Evolutionary conservation across 2,329 filamentous ascomycete genomes (phyloP).

Genomic region (Myriosclerotinia curreyana): DNA sequence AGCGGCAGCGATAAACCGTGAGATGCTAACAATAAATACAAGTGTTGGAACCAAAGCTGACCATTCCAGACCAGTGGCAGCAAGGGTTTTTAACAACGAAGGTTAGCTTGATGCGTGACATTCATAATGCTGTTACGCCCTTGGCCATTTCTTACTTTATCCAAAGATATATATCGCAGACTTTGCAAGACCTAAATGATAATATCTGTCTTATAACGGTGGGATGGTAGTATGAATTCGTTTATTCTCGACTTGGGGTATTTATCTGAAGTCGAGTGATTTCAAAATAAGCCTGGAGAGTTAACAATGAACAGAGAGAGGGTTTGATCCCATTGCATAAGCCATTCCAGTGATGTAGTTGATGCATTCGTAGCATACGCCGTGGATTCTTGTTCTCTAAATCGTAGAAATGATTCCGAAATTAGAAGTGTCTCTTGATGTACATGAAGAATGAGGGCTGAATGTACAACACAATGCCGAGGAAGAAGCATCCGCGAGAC

Average conservation of each 20-base stretch:
- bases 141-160: too few relatives aligned
- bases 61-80: too few relatives aligned
- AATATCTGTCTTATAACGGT: background rate
- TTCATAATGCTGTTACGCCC: too few relatives aligned
- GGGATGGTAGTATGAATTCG: background rate
- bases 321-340: background rate
- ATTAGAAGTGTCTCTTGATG: background rate
- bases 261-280: background rate
- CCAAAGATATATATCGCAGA: too few relatives aligned
- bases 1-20: too few relatives aligned
- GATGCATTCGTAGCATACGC: background rate
- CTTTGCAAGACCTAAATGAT: background rate
- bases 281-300: background rate
- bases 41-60: too few relatives aligned
- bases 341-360: background rate
- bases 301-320: background rate
- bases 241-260: background rate
- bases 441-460: background rate
- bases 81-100: too few relatives aligned
- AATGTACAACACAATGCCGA: background rate
- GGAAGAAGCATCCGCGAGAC: background rate
- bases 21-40: too few relatives aligned
- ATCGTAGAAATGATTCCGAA: too few relatives aligned
- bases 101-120: too few relatives aligned
- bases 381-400: too few relatives aligned